Evolutionary conservation across 177 flowering plant species (phyloP), one percentile per base, ranked within the genome.

Genomic region (Vitis hybrid): DNA sequence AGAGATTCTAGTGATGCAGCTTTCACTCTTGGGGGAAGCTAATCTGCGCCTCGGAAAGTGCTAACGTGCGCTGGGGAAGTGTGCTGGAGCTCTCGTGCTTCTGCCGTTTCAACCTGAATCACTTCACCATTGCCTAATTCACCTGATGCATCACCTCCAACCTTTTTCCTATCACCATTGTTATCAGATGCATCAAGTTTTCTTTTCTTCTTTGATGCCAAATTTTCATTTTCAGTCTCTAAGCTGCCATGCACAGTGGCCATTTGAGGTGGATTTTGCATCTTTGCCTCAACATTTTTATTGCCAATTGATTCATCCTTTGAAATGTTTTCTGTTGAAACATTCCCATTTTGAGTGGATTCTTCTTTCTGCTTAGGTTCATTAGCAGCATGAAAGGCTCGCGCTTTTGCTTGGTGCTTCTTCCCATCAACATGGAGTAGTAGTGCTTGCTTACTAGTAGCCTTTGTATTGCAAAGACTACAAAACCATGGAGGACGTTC

Each of bases 371-470:
- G 81, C 55, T 81, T 80, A 16, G 89, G 76, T 63, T 66, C 85
- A 50, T 86, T 86, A 57, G 90, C 72, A 65, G 91, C 89, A 80
- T 91, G 94, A 76, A 86, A 81, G 50, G 90, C 98, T 66, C 91
- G 82, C 56, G 98, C 97, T 77, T 90, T 93, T 71, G 86, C 96
- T 71, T 83, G 81, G 81, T 95, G 99, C 72, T 93, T 95, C 80
- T 91, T 95, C 51, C 98, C 99, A 19, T 93, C 98, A 15, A 94
- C 97, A 79, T 93, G 99, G 58, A 84, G 84, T 62, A 93, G 88
- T 72, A 95, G 74, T 26, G 98, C 81, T 77, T 95, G 96, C 80
- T 74, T 81, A 72, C 98, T 90, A 13, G 98, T 93, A 59, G 94
- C 90, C 7, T 76, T 84, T 51, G 93, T 89, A 59, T 95, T 95